Evolutionary conservation across 768 basidiomycete species (phyloP).

Genomic region (Naganishia antarctica): DNA sequence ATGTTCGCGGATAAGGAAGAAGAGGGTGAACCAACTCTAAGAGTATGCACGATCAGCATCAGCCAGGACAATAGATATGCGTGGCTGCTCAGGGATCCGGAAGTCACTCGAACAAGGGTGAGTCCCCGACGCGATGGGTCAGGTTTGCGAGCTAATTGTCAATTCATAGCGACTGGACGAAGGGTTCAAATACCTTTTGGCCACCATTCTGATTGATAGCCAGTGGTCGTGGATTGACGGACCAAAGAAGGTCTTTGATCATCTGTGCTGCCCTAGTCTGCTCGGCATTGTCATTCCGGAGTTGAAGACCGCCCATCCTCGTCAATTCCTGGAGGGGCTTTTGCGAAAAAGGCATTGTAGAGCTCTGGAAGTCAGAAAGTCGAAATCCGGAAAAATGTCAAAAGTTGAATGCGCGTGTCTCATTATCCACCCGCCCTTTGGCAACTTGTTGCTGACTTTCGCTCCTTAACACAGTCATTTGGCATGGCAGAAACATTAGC

Average conservation of each 20-base stretch:
- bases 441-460: neutral
- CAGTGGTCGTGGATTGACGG: conserved; percentile 11
- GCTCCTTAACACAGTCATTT: neutral
- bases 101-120: neutral
- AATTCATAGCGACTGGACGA: neutral
- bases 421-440: no score
- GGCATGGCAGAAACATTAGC: neutral
- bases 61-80: neutral
- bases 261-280: neutral
- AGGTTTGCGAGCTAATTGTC: neutral
- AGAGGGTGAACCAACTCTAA: neutral
- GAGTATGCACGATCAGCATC: neutral
- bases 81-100: neutral
- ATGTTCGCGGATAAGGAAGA: neutral
- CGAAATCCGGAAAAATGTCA: neutral
- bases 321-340: neutral
- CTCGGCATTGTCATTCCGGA: neutral
- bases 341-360: neutral
- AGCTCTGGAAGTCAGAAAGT: neutral
- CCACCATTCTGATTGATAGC: conserved; percentile 1
- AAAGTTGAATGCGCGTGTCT: neutral
- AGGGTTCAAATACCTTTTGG: conserved; percentile 9
- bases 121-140: neutral
- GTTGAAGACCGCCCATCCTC: conserved; percentile 9
- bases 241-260: neutral